Conservation (phyloP, 306 rosid genomes). For the Cucurbita moschata region DNA sequence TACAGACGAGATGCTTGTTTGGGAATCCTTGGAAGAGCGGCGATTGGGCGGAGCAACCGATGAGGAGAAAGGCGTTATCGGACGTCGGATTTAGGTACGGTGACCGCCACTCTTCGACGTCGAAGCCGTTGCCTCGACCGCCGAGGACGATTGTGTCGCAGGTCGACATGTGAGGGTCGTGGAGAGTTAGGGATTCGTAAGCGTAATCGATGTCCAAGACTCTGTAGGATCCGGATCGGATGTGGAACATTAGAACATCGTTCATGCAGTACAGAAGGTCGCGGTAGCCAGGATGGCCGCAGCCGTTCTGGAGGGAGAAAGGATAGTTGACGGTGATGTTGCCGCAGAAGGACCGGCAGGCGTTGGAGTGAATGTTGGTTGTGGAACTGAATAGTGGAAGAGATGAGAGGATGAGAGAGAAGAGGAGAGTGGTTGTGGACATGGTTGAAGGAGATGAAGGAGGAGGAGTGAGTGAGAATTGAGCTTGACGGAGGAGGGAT, state of each 20-base stretch:
- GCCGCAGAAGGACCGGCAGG: conserved; percentile 81
- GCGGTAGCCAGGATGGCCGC: conserved; percentile 93
- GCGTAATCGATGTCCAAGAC: conserved; percentile 90
- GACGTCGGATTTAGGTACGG: conserved; percentile 62
- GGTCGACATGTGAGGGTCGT: conserved; percentile 90
- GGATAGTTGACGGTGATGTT: conserved; percentile 88
- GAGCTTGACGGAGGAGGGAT: background rate
- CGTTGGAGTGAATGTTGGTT: conserved; percentile 8
- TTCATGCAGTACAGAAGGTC: conserved; percentile 87
- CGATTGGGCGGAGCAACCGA: conserved; percentile 73
- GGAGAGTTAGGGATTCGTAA: conserved; percentile 63
- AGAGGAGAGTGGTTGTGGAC: conserved; percentile 2
- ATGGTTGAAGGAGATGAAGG: background rate
- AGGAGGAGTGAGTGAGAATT: background rate
- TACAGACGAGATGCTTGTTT: conserved; percentile 68
- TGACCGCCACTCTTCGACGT: conserved; percentile 59
- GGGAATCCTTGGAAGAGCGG: conserved; percentile 94
- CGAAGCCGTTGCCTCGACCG: conserved; percentile 57
- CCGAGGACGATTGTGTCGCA: conserved; percentile 64
- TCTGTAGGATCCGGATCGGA: conserved; percentile 74
- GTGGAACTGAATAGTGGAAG: conserved; percentile 1
- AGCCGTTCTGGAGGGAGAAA: conserved; percentile 56
- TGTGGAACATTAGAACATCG: conserved; percentile 78
- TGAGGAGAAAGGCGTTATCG: conserved; percentile 82
- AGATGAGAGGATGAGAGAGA: conserved; percentile 14